Evolutionary conservation across 2,329 filamentous ascomycete genomes (phyloP).

Genomic region (Lomentospora prolificans): DNA sequence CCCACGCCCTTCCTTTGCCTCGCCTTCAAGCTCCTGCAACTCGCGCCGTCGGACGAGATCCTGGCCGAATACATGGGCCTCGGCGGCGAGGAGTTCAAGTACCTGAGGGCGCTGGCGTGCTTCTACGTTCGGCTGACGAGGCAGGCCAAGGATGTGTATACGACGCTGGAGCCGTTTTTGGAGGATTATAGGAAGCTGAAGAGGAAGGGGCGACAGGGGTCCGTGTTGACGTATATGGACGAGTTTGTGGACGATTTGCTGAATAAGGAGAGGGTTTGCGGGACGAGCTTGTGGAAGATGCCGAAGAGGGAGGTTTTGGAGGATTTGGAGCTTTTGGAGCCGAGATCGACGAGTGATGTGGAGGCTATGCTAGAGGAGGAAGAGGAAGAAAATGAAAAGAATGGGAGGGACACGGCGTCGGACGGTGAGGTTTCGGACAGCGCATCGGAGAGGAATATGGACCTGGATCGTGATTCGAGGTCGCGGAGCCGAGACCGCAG

Average conservation of each 20-base stretch:
- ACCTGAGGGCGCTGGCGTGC: conserved; percentile 76
- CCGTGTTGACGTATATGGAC: conserved; percentile 71
- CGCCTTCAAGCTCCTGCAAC: conserved; percentile 86
- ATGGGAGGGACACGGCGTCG: conserved; percentile 18
- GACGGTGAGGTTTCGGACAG: conserved; percentile 28
- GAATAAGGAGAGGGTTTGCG: conserved; percentile 81
- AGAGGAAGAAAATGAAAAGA: conserved; percentile 28
- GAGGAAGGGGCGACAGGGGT: conserved; percentile 63
- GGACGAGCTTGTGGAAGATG: conserved; percentile 86
- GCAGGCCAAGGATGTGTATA: conserved; percentile 70
- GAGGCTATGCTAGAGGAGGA: conserved; percentile 60
- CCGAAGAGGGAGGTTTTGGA: conserved; percentile 73
- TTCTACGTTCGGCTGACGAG: conserved; percentile 93
- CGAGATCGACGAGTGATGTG: conserved; percentile 69
- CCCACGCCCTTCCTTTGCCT: conserved; percentile 90
- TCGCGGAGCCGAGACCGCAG: conserved; percentile 14
- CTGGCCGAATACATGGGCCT: conserved; percentile 70
- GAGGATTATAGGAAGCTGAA: conserved; percentile 77
- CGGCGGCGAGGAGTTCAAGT: conserved; percentile 70
- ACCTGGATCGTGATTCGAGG: conserved; percentile 25
- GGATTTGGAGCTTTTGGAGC: conserved; percentile 79
- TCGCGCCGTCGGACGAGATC: conserved; percentile 70
- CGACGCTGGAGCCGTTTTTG: conserved; percentile 70
- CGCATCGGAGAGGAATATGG: conserved; percentile 21
- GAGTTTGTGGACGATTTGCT: conserved; percentile 90